Conservation (phyloP, 1,284 basidiomycete genomes). For the Cutaneotrichosporon cutaneum region DNA sequence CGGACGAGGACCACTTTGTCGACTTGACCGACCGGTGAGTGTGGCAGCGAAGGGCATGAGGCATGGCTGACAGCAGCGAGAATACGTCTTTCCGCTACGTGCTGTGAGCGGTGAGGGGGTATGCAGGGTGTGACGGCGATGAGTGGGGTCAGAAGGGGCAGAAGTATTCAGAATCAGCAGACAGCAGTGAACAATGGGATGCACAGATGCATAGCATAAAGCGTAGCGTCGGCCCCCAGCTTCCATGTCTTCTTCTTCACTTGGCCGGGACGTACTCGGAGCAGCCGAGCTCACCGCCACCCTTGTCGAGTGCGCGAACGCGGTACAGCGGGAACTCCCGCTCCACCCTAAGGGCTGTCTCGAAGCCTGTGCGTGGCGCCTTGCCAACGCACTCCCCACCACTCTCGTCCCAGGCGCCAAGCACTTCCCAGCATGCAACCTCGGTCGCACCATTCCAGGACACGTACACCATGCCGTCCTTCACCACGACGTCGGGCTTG, state of each 20-base stretch:
- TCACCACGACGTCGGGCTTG: slow-evolving; percentile 23
- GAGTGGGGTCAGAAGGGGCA: not conserved
- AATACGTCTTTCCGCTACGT: not conserved
- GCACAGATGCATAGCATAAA: no score
- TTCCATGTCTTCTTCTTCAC: no score
- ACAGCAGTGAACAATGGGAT: no score
- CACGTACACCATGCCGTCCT: slow-evolving; percentile 18
- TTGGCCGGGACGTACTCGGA: not conserved
- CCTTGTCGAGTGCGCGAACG: slow-evolving; percentile 2
- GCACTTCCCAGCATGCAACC: slow-evolving; percentile 29
- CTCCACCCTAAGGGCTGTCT: slow-evolving; percentile 23
- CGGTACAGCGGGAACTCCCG: not conserved
- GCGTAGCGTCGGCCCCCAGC: no score
- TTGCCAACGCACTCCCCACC: slow-evolving; percentile 14
- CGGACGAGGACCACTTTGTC: not conserved
- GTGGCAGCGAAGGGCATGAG: not conserved
- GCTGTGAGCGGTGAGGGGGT: not conserved
- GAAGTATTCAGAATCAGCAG: no score
- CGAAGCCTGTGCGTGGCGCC: slow-evolving; percentile 28
- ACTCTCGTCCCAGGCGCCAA: slow-evolving; percentile 16
- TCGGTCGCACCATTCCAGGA: slow-evolving; percentile 48
- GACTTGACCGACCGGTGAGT: not conserved
- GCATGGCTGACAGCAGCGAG: not conserved
- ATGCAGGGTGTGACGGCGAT: no score
- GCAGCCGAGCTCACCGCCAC: slow-evolving; percentile 7